Evolutionary conservation across 2,329 filamentous ascomycete genomes (phyloP), one percentile per base, ranked within the genome.

Genomic region (Penicillium olsonii): DNA sequence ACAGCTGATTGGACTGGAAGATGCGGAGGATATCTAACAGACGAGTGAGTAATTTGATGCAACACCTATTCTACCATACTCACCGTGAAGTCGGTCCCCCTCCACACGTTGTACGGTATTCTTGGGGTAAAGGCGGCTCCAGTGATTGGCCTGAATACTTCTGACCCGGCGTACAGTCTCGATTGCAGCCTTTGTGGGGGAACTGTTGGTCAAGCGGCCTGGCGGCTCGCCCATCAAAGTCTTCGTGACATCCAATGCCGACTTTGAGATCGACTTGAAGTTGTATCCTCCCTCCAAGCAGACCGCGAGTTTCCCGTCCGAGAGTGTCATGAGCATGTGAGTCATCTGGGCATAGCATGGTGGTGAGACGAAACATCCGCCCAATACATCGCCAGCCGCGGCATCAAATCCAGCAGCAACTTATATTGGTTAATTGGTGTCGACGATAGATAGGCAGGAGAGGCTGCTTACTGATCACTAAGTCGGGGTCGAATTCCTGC

Each of bases 221-320:
- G 94, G 94, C 10, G 92, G 90, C 64, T 99, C 92, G 18, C 94
- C 91, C 91, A 99, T 97, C 37, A 99, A 78, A 0, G 92, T 96
- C 52, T 85, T 85, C 1, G 90, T 94, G 1, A 99, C 94, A 2
- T 92, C 90, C 4, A 96, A 80, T 1, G 94, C 92, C 4, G 94
- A 97, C 49, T 88, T 85, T 0, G 94, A 95, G 50, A 99, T 99
- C 0, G 94, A 94, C 40, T 84, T 78, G 19, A 99, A 83, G 62
- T 97, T 97, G 72, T 99, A 99, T 8, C 94, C 94, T 18, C 94
- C 94, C 74, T 99, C 94, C 2, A 99, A 79, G 66, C 92, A 96
- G 8, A 96, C 92, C 2, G 90, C 88, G 12, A 99, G 81, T 66
- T 92, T 96, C 22, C 94, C 94, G 37, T 85, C 81, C 0, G 94